These are phyloP conservation scores for Sistotremastrum suecicum DNA, from an alignment of 768 basidiomycete species.

Conservation along the genomic window DNA sequence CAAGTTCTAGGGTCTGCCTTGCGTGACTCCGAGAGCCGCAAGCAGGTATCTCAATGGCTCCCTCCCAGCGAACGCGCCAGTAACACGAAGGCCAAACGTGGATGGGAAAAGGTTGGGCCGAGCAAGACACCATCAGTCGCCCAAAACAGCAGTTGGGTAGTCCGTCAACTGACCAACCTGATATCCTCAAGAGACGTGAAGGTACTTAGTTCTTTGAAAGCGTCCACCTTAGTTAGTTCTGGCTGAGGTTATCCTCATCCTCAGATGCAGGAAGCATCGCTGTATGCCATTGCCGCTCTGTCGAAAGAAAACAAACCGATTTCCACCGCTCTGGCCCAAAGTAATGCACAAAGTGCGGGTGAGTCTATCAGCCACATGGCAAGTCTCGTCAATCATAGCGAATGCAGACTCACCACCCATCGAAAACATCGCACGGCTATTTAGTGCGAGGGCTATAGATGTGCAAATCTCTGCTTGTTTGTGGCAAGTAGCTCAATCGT, in stretches of 20 bases:
- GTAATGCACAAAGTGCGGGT: constrained; percentile 27
- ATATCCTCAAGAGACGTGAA: constrained; percentile 40
- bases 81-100: constrained; percentile 44
- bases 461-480: constrained; percentile 59
- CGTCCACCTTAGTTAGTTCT: neutral
- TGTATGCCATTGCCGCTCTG: constrained; percentile 51
- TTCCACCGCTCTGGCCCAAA: constrained; percentile 33
- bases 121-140: constrained; percentile 23
- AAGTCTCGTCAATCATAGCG: neutral
- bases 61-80: constrained; percentile 40
- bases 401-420: too few relatives aligned
- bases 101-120: constrained; percentile 56
- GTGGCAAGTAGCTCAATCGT: constrained; percentile 30
- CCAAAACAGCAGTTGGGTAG: constrained; percentile 45
- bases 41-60: constrained; percentile 43
- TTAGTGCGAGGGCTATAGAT: constrained; percentile 43
- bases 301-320: constrained; percentile 46
- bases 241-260: neutral
- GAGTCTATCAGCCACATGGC: constrained; percentile 4
- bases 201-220: constrained; percentile 17
- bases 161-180: constrained; percentile 33
- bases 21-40: constrained; percentile 34
- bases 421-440: constrained; percentile 19
- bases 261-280: constrained; percentile 52
- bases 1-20: constrained; percentile 43